Percentiles rank a stretch among this genome's conserved stretches.
Evolutionary conservation across 352 stramenopile species (phyloP).

Genomic region (Pythium myriotylum): DNA sequence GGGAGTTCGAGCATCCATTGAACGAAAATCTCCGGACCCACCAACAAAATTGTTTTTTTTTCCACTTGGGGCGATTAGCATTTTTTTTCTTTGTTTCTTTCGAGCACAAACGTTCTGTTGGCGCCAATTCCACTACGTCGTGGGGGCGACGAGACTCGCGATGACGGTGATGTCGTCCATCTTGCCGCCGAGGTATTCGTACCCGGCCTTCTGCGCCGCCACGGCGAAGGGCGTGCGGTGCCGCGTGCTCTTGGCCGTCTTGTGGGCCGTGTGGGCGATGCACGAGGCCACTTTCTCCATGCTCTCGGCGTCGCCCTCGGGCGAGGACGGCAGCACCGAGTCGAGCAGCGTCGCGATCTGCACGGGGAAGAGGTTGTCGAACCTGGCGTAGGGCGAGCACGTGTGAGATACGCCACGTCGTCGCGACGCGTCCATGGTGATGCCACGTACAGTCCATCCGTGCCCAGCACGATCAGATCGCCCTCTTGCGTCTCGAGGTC

Average conservation of each 20-base stretch:
- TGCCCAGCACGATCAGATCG: slow-evolving; percentile 93
- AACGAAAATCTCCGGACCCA: no score
- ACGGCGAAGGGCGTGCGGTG: slow-evolving; percentile 76
- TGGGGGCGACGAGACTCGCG: slow-evolving; percentile 63
- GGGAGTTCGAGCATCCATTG: no score
- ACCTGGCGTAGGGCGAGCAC: slow-evolving; percentile 42
- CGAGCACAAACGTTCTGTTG: no score
- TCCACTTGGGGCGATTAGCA: no score
- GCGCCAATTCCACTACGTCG: neutral
- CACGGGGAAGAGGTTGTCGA: slow-evolving; percentile 95
- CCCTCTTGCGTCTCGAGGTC: slow-evolving; percentile 84
- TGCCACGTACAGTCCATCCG: slow-evolving; percentile 88
- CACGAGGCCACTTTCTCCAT: slow-evolving; percentile 83
- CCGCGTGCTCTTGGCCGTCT: slow-evolving; percentile 73
- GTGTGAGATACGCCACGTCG: no score
- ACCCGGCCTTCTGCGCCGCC: slow-evolving; percentile 69
- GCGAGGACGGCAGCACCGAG: slow-evolving; percentile 56
- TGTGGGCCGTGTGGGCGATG: slow-evolving; percentile 81
- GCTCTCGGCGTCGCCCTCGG: slow-evolving; percentile 48
- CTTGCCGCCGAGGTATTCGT: slow-evolving; percentile 86
- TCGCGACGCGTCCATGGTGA: no score
- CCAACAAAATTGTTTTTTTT: no score
- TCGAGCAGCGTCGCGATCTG: slow-evolving; percentile 81
- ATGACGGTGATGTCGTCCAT: slow-evolving; percentile 92
- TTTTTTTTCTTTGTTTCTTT: no score